Evolutionary conservation across 345 rosid species (phyloP).

Genomic region (Trapa bicornis): DNA sequence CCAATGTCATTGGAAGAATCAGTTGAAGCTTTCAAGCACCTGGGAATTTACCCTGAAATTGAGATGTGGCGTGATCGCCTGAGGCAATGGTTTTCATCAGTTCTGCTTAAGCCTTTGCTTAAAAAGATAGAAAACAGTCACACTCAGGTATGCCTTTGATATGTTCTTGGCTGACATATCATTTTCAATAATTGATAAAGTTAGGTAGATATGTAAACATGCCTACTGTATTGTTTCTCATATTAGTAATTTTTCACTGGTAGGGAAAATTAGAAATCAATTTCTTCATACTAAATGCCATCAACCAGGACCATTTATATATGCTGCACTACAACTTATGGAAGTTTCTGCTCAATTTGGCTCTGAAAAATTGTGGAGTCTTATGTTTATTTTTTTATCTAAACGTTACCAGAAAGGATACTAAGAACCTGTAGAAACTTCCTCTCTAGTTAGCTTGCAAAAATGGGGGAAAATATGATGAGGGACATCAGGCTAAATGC

Average conservation of each 20-base stretch:
- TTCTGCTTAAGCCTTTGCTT: constrained; percentile 63
- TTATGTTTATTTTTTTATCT: too few relatives aligned
- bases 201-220: background rate
- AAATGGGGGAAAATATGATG: background rate
- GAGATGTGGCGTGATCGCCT: constrained; percentile 86
- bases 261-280: background rate
- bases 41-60: constrained; percentile 84
- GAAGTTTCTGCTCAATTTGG: background rate
- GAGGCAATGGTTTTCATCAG: constrained; percentile 90
- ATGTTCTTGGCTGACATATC: background rate
- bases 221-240: background rate
- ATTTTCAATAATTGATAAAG: background rate
- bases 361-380: background rate
- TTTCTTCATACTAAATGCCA: background rate
- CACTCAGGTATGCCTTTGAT: constrained; percentile 41
- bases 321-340: background rate
- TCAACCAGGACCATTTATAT: background rate
- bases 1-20: constrained; percentile 89
- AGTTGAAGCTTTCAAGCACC: constrained; percentile 59
- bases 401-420: background rate
- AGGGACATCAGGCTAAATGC: background rate
- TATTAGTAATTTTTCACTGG: background rate
- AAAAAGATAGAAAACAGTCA: constrained; percentile 78
- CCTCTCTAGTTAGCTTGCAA: background rate
- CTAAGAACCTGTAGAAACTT: background rate